Evolutionary conservation across 352 stramenopile species (phyloP).

Genomic region (Thraustotheca clavata): DNA sequence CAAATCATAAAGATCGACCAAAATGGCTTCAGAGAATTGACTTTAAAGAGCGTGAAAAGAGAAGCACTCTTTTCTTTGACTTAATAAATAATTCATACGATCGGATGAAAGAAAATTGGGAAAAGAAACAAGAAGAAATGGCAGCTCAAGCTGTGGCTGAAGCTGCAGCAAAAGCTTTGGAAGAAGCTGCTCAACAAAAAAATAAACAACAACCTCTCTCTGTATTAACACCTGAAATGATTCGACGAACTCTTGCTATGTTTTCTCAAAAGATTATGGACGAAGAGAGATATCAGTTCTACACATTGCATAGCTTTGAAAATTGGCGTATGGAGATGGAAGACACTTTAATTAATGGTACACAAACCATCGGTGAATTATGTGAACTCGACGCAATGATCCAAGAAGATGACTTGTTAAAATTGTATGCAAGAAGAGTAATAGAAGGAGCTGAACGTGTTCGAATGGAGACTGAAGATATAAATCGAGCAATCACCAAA

Average conservation of each 20-base stretch:
- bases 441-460: conserved; percentile 6
- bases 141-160: neutral
- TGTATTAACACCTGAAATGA: conserved; percentile 12
- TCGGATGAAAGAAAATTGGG: neutral
- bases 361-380: conserved; percentile 12
- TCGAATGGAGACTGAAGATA: conserved; percentile 9
- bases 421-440: neutral
- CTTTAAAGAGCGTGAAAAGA: conserved; percentile 13
- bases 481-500: neutral
- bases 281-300: conserved; percentile 16
- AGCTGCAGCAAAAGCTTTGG: neutral
- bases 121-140: neutral
- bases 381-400: conserved; percentile 12
- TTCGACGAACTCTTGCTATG: conserved; percentile 2
- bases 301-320: conserved; percentile 12
- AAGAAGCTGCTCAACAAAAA: neutral
- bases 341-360: neutral
- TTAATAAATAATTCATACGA: conserved; percentile 2
- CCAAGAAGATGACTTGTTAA: conserved; percentile 8
- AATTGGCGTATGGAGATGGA: conserved; percentile 15
- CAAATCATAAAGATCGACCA: neutral
- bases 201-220: neutral
- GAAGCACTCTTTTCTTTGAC: conserved; percentile 19
- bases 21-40: conserved; percentile 14
- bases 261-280: conserved; percentile 4